phyloP scores from a whole-genome alignment of 495 filamentous ascomycete genomes.

The Xylaria nigripes region DNA sequence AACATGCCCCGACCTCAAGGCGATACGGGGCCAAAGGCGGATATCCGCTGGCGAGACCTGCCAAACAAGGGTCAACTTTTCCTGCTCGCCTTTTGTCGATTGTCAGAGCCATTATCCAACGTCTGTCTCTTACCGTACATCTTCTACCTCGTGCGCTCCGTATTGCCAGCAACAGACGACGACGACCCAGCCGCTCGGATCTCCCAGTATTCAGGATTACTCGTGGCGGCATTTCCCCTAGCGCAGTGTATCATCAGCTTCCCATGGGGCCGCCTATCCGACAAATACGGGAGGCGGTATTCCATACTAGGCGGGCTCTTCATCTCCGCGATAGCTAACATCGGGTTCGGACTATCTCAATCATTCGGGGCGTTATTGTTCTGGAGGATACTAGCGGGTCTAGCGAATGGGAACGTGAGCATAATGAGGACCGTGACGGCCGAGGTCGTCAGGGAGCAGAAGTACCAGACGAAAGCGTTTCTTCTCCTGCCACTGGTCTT shows the following conservation, averaged over 20 bases:
- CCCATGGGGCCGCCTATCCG: conserved; percentile 67
- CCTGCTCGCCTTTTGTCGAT: conserved; percentile 43
- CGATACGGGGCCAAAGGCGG: conserved; percentile 2
- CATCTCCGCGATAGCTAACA: conserved; percentile 59
- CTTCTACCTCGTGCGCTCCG: conserved; percentile 50
- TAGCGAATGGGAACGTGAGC: conserved; percentile 70
- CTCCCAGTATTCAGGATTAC: conserved; percentile 51
- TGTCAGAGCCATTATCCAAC: conserved; percentile 46
- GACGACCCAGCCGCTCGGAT: conserved; percentile 21
- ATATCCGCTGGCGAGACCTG: conserved; percentile 31
- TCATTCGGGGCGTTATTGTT: conserved; percentile 61
- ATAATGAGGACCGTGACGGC: conserved; percentile 75
- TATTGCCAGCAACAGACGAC: conserved; percentile 22
- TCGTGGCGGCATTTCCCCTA: conserved; percentile 67
- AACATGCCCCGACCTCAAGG: background rate
- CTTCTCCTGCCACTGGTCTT: conserved; percentile 74
- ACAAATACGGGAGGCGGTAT: conserved; percentile 62
- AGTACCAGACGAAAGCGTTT: conserved; percentile 67
- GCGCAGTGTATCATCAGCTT: conserved; percentile 66
- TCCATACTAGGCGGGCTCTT: conserved; percentile 63
- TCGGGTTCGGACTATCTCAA: conserved; percentile 64
- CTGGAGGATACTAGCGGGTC: conserved; percentile 60
- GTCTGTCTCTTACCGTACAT: conserved; percentile 47
- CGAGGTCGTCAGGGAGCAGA: conserved; percentile 56
- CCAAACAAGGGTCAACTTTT: conserved; percentile 46